These are phyloP conservation scores for Omphalea diandra DNA, from an alignment of 441 rosid species.

Conservation along the genomic window DNA sequence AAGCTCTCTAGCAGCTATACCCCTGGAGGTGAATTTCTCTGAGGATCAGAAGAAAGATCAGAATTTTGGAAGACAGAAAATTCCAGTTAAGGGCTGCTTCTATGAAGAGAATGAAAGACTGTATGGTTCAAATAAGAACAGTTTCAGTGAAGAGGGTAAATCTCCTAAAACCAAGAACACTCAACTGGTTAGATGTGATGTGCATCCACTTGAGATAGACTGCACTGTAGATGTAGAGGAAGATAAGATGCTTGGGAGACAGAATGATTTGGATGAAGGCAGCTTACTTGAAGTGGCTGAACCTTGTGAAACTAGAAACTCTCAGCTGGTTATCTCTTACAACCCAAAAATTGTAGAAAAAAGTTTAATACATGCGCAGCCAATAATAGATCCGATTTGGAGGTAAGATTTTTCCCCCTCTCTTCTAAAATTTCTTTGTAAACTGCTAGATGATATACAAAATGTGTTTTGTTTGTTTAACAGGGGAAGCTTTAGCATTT, in stretches of 20 bases:
- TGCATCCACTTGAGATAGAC: constrained; percentile 16
- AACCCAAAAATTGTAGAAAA: neutral
- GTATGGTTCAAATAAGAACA: constrained; percentile 7
- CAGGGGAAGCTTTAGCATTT: constrained; percentile 56
- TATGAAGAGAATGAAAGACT: constrained; percentile 16
- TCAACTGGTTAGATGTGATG: constrained; percentile 5
- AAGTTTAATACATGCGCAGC: constrained; percentile 30
- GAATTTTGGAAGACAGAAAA: constrained; percentile 18
- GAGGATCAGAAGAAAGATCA: constrained; percentile 15
- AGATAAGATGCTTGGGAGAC: constrained; percentile 15
- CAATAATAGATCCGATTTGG: constrained; percentile 58
- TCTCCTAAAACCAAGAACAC: constrained; percentile 17
- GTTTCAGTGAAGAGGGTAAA: constrained; percentile 27
- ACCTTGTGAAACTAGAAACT: constrained; percentile 13
- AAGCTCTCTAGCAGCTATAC: neutral
- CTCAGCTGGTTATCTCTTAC: constrained; percentile 6
- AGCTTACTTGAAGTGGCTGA: constrained; percentile 28
- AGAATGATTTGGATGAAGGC: constrained; percentile 7
- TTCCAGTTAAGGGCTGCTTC: neutral
- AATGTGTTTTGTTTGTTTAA: constrained; percentile 16
- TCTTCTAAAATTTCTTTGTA: constrained; percentile 11
- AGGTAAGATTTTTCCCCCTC: constrained; percentile 35
- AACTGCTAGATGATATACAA: neutral
- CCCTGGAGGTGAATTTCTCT: constrained; percentile 15
- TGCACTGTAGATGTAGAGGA: constrained; percentile 19